phyloP scores from a whole-genome alignment of 2,329 filamentous ascomycete genomes.

The Trichoderma sp. region DNA sequence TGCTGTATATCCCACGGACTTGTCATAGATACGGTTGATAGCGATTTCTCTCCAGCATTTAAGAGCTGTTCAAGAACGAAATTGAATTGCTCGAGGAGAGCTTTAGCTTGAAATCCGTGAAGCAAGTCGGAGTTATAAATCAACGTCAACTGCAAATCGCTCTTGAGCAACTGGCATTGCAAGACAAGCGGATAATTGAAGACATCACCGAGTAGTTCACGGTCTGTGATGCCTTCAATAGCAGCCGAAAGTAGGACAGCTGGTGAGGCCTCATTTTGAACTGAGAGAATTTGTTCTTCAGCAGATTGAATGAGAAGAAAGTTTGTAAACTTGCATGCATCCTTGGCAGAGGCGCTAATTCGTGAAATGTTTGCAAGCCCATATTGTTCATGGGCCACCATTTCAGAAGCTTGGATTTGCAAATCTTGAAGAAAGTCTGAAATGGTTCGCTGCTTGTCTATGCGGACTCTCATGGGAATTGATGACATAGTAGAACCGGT shows the following conservation, averaged over 20 bases:
- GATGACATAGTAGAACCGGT: slow-evolving; percentile 30
- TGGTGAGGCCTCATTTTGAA: neutral
- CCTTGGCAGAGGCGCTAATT: neutral
- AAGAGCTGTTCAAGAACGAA: slow-evolving; percentile 11
- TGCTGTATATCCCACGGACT: slow-evolving; percentile 11
- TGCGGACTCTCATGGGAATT: slow-evolving; percentile 24
- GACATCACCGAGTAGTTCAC: neutral
- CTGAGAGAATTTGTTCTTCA: neutral
- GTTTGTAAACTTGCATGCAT: slow-evolving; percentile 12
- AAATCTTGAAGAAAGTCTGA: slow-evolving; percentile 1
- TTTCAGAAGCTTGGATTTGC: slow-evolving; percentile 14
- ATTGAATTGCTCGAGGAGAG: slow-evolving; percentile 12
- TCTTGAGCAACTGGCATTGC: neutral
- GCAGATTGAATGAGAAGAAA: slow-evolving; percentile 11
- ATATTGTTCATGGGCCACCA: slow-evolving; percentile 16
- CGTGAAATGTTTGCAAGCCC: slow-evolving; percentile 2
- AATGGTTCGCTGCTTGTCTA: neutral
- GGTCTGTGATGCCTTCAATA: neutral
- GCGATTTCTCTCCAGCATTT: neutral
- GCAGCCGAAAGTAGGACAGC: neutral
- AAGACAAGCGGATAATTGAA: slow-evolving; percentile 17
- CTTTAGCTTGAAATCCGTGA: neutral
- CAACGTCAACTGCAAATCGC: neutral
- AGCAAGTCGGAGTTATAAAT: neutral
- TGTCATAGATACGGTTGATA: neutral